Evolutionary conservation across 2,329 filamentous ascomycete genomes (phyloP), one percentile per base, ranked within the genome.

Genomic region (Plenodomus tracheiphilus): DNA sequence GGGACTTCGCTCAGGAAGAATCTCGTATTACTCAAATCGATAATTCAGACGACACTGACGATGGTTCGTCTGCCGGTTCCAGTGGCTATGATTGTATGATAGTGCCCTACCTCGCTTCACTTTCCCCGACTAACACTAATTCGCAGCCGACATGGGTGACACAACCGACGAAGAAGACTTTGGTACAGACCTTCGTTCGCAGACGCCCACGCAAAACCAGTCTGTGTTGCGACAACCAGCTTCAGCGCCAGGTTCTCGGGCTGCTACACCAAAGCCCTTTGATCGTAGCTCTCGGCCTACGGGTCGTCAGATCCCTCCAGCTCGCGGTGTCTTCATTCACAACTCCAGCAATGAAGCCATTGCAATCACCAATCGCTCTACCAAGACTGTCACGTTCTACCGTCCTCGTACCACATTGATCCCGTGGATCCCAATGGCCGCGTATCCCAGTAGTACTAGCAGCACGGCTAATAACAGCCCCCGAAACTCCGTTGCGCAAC

Each of bases 61-160:
- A 76, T 46, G 79, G 79, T 51, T 79, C 77, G 46, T 75, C 75
- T 49, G 69, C 73, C 28, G 72, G 68, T 40, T 77, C 74, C 18
- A 83, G 81, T 69, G 81, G 80, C 60, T 83, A 84, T 67, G 80
- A 84, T 70, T 80, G 81, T 84, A 81, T 72, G 81, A 55, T 61
- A 62, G 59, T 49, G 46, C 53, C 53, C 49, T 58, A 46, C 43
- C 44, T 58, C 40, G 51, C 37, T 60, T 49, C 34, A 59, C 41
- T 46, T 40, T 38, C 55, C 25, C 51, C 56, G 70, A 76, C 81
- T 83, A 77, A 83, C 73, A 45, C 43, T 56, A 25, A 22, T 43
- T 51, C 49, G 52, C 60, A 84, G 81, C 80, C 64, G 81, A 83
- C 69, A 78, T 82, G 69, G 80, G 81, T 66, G 81, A 84, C 58